Percentiles rank a stretch among this genome's conserved stretches.
phyloP scores from a whole-genome alignment of 345 rosid species.

The Eucalyptus regnans region DNA sequence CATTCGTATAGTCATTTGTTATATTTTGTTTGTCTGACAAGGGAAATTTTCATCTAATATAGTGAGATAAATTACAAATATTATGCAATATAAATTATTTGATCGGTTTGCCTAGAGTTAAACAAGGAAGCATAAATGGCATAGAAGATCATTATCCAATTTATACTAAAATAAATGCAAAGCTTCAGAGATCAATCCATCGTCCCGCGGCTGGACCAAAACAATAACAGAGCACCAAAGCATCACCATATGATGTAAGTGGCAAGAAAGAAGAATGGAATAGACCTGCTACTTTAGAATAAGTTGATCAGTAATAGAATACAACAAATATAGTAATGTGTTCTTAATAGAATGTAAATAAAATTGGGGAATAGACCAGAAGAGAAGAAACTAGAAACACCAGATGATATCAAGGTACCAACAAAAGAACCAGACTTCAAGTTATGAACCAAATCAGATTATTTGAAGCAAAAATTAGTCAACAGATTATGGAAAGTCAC shows the following conservation, averaged over 20 bases:
- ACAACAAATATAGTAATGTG: not conserved
- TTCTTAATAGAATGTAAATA: not conserved
- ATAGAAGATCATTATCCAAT: not conserved
- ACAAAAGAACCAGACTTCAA: not conserved
- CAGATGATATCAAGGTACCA: not conserved
- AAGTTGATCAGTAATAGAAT: not conserved
- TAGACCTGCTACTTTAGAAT: not conserved
- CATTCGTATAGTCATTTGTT: not conserved
- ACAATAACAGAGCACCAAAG: not conserved
- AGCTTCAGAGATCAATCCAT: not conserved
- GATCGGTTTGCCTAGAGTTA: not conserved
- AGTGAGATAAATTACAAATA: not conserved
- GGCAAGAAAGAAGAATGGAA: not conserved
- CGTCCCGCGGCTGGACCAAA: not conserved
- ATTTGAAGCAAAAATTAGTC: not conserved
- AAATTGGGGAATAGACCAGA: not conserved
- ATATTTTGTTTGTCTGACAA: not conserved
- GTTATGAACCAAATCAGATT: not conserved
- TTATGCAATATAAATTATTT: not conserved
- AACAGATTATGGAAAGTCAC: not conserved
- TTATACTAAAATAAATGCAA: not conserved
- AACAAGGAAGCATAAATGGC: not conserved
- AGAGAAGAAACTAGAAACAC: not conserved
- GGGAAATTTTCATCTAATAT: not conserved
- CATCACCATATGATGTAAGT: not conserved